Conservation (phyloP, 192 early-diverging fungal species). For the Coemansia sp. region DNA sequence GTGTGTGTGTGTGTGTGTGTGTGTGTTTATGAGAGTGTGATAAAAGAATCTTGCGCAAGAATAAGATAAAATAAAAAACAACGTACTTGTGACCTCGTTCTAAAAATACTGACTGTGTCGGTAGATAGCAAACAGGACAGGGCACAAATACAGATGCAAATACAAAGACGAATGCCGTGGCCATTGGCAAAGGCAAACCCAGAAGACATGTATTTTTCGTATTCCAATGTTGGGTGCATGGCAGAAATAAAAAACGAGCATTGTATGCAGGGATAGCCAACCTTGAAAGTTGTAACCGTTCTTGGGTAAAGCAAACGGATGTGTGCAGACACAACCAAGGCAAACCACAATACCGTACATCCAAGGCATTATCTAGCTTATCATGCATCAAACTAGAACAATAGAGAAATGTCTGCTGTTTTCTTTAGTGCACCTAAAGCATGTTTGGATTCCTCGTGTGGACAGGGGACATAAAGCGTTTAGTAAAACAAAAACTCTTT, state of each 20-base stretch:
- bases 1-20: not conserved
- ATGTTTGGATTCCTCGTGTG: not conserved
- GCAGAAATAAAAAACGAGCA: constrained; percentile 7
- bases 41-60: not conserved
- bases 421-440: no score
- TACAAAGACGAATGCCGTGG: not conserved
- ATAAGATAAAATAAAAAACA: not conserved
- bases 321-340: not conserved
- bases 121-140: not conserved
- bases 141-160: not conserved
- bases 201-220: not conserved
- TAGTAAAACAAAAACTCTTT: no score
- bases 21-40: not conserved
- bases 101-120: not conserved
- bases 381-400: not conserved
- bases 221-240: constrained; percentile 3
- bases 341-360: not conserved
- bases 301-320: not conserved
- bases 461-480: not conserved
- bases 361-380: not conserved
- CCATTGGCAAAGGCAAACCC: not conserved
- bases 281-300: constrained; percentile 20
- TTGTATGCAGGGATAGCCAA: constrained; percentile 54
- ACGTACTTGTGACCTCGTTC: constrained; percentile 2
- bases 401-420: not conserved